These are phyloP conservation scores for Aspergillus alliaceus DNA, from an alignment of 2,329 filamentous ascomycete genomes.

Conservation along the genomic window DNA sequence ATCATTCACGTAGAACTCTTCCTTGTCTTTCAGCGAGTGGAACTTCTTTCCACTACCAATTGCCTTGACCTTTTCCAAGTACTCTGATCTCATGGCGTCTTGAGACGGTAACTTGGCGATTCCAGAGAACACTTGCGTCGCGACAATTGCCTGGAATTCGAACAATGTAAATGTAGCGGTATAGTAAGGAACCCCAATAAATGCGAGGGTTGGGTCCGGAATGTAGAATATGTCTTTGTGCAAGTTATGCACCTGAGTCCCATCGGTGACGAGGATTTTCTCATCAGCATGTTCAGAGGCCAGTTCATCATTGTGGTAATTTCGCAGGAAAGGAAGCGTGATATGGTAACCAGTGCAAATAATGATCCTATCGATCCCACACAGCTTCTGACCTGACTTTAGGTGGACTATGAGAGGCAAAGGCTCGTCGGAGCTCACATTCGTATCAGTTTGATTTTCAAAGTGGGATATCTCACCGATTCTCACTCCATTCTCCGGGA, in stretches of 20 bases:
- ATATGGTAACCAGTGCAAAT: conserved; percentile 70
- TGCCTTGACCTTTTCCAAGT: conserved; percentile 21
- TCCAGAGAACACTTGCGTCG: conserved; percentile 59
- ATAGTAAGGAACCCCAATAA: conserved; percentile 66
- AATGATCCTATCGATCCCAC: conserved; percentile 61
- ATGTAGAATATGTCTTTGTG: conserved; percentile 74
- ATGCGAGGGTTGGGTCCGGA: conserved; percentile 61
- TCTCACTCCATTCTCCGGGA: conserved; percentile 56
- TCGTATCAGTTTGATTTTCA: conserved; percentile 19
- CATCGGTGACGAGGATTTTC: conserved; percentile 61
- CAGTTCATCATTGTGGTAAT: conserved; percentile 51
- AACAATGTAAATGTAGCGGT: conserved; percentile 69
- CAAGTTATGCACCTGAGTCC: conserved; percentile 64
- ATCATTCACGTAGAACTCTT: conserved; percentile 35
- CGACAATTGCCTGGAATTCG: conserved; percentile 66
- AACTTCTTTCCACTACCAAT: conserved; percentile 37
- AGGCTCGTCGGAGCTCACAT: conserved; percentile 19
- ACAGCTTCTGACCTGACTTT: conserved; percentile 53
- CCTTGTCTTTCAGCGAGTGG: conserved; percentile 37
- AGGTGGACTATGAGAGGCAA: conserved; percentile 56
- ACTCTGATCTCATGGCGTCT: conserved; percentile 39
- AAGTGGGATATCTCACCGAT: conserved; percentile 56
- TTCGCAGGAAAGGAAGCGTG: conserved; percentile 62
- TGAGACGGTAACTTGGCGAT: conserved; percentile 48
- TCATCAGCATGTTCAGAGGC: conserved; percentile 51